Evolutionary conservation across 495 filamentous ascomycete genomes (phyloP).

Genomic region (Penicillium dipodomyicola): DNA sequence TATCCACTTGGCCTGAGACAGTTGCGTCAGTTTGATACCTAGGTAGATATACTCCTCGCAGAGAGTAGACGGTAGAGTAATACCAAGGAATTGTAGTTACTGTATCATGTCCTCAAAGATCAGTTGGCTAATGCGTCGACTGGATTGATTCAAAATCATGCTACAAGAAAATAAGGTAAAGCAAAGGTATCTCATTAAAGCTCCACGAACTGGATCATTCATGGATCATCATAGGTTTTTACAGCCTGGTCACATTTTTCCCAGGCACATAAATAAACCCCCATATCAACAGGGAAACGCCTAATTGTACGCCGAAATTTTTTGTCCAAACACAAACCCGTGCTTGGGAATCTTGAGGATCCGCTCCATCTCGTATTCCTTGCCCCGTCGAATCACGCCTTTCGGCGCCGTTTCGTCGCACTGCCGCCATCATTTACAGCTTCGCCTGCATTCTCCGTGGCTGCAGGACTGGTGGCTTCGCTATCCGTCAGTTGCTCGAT

Average conservation of each 20-base stretch:
- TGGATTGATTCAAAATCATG: too few species aligned
- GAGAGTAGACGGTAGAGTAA: too few species aligned
- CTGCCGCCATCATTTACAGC: constrained; percentile 26
- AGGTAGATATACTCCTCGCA: too few species aligned
- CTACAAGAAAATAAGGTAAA: neutral
- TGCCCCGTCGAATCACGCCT: constrained; percentile 24
- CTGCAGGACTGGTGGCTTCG: constrained; percentile 45
- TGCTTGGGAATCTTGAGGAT: neutral
- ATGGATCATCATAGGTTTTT: constrained; percentile 13
- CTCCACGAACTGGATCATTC: neutral
- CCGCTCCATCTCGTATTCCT: neutral
- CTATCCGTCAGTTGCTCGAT: constrained; percentile 49
- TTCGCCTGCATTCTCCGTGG: constrained; percentile 25
- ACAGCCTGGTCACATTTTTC: neutral
- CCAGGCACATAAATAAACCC: neutral
- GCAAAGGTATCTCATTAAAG: constrained; percentile 11
- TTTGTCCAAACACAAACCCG: neutral
- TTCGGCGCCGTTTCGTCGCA: constrained; percentile 38
- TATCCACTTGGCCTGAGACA: neutral
- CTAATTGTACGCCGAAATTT: neutral
- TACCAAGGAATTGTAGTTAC: too few species aligned
- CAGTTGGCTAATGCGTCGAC: too few species aligned
- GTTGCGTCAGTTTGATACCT: too few species aligned
- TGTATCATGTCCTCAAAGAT: too few species aligned
- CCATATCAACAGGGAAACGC: constrained; percentile 10